These are phyloP conservation scores for Botryotinia globosa DNA, from an alignment of 2,329 filamentous ascomycete genomes.

Conservation along the genomic window DNA sequence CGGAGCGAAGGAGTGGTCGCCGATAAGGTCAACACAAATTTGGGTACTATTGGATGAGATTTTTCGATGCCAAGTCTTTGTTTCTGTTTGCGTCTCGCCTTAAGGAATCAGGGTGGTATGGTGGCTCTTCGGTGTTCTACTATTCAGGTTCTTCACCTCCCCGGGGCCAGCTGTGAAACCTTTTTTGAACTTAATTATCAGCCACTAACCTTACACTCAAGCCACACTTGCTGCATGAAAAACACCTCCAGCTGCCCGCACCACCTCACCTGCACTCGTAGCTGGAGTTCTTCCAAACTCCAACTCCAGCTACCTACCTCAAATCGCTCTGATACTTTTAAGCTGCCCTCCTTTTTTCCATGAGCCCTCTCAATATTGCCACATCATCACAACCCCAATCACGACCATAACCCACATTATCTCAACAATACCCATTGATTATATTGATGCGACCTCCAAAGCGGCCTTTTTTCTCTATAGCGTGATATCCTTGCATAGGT, in stretches of 20 bases:
- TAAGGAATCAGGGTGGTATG: not conserved
- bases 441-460: constrained; percentile 8
- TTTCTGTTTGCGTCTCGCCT: not conserved
- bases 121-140: not conserved
- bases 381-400: not conserved
- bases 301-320: too few relatives aligned
- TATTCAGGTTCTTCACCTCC: too few relatives aligned
- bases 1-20: constrained; percentile 14
- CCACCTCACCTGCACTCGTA: not conserved
- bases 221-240: not conserved
- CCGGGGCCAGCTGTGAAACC: too few relatives aligned
- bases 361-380: not conserved
- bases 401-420: not conserved
- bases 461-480: not conserved
- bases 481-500: not conserved
- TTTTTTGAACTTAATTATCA: not conserved
- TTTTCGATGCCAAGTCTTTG: not conserved
- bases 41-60: not conserved
- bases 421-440: not conserved
- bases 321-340: not conserved
- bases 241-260: too few relatives aligned
- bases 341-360: not conserved
- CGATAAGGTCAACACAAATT: constrained; percentile 1
- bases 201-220: not conserved
- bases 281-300: too few relatives aligned